Conservation (phyloP, 306 rosid species). For the Fragaria vesca region DNA sequence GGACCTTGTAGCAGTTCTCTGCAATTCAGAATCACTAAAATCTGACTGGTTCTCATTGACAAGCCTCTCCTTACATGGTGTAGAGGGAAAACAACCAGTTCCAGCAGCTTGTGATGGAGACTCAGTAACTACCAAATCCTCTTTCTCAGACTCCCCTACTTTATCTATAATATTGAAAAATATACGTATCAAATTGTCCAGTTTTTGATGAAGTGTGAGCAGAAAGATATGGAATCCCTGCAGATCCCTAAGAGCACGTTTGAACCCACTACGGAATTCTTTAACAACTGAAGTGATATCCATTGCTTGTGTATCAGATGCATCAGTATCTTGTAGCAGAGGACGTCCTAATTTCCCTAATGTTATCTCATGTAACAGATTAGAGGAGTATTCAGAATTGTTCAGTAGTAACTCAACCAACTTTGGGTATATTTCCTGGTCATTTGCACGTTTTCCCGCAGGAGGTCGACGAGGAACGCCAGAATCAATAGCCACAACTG, state of each 20-base stretch:
- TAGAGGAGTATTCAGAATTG: constrained; percentile 74
- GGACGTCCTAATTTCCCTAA: constrained; percentile 76
- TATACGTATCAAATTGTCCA: constrained; percentile 64
- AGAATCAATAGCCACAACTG: constrained; percentile 86
- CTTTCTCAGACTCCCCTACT: constrained; percentile 79
- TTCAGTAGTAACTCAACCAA: constrained; percentile 82
- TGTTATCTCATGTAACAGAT: constrained; percentile 71
- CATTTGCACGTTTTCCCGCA: constrained; percentile 90
- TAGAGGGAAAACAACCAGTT: constrained; percentile 37
- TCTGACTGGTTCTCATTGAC: constrained; percentile 60
- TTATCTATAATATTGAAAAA: constrained; percentile 73
- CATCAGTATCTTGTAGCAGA: constrained; percentile 37
- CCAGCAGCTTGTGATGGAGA: constrained; percentile 50
- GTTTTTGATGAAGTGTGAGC: constrained; percentile 85
- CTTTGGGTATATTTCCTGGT: constrained; percentile 85
- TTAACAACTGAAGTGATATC: constrained; percentile 51
- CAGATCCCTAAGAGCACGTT: constrained; percentile 79
- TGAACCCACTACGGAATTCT: constrained; percentile 76
- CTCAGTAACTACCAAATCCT: constrained; percentile 58
- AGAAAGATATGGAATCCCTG: constrained; percentile 91
- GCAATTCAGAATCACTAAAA: constrained; percentile 60
- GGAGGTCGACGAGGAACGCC: constrained; percentile 98
- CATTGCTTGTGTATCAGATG: constrained; percentile 34
- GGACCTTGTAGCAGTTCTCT: constrained; percentile 51
- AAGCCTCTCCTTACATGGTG: constrained; percentile 57